These are phyloP conservation scores for Verticillium klebahnii DNA, from an alignment of 2,329 filamentous ascomycete genomes.

Conservation along the genomic window DNA sequence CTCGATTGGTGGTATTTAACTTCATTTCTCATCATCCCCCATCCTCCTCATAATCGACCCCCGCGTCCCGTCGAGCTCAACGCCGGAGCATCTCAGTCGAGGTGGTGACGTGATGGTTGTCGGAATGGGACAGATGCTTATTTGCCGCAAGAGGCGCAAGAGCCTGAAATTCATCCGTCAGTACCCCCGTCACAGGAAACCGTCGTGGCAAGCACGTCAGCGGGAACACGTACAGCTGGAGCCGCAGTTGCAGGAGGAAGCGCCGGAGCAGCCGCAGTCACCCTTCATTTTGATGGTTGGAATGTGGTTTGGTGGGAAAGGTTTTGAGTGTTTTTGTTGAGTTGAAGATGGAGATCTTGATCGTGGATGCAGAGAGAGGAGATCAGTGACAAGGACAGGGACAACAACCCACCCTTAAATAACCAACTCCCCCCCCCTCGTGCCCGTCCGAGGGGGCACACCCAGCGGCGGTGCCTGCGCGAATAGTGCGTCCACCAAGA, in stretches of 20 bases:
- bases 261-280: conserved; percentile 17
- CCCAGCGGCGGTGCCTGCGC: neutral
- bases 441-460: neutral
- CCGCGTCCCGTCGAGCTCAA: neutral
- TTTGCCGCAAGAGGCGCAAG: conserved; percentile 4
- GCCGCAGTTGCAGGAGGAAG: conserved; percentile 16
- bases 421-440: neutral
- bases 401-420: neutral
- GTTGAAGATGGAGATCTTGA: conserved; percentile 2
- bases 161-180: neutral
- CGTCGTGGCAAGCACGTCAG: neutral
- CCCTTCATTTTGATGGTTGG: conserved; percentile 17
- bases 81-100: neutral
- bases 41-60: neutral
- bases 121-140: neutral
- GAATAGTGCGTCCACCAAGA: conserved; percentile 1
- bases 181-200: neutral
- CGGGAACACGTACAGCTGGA: conserved; percentile 12
- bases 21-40: neutral
- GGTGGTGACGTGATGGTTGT: neutral
- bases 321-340: neutral
- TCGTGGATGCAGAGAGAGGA: neutral
- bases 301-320: conserved; percentile 6
- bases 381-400: neutral
- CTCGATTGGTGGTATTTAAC: neutral